phyloP scores from a whole-genome alignment of 345 rosid species.

The Trapa bicornis region DNA sequence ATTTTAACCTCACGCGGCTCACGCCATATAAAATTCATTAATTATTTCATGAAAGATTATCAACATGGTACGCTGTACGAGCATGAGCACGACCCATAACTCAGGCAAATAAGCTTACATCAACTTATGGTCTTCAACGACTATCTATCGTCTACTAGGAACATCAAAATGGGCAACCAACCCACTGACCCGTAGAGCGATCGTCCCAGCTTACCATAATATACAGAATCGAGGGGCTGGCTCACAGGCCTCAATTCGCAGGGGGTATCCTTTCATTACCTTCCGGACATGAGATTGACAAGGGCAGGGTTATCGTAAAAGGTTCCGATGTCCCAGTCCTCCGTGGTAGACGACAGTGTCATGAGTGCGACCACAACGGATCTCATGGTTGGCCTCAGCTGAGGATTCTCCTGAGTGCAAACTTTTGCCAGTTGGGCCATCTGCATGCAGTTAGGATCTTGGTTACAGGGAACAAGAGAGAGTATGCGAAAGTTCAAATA shows the following conservation, averaged over 20 bases:
- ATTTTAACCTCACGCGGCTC: too few species aligned
- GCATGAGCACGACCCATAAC: too few species aligned
- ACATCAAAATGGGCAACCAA: background rate
- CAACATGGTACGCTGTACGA: too few species aligned
- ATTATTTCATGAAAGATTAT: too few species aligned
- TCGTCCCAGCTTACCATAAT: too few species aligned
- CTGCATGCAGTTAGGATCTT: conserved; percentile 35
- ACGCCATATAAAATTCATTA: too few species aligned
- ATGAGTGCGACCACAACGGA: conserved; percentile 78
- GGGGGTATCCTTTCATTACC: conserved; percentile 18
- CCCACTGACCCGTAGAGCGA: background rate
- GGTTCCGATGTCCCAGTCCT: conserved; percentile 68
- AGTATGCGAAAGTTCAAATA: background rate
- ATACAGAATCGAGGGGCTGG: too few species aligned
- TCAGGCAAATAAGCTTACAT: background rate
- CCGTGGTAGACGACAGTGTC: conserved; percentile 70
- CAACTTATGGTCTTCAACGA: background rate
- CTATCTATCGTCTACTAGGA: background rate
- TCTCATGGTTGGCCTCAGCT: conserved; percentile 75
- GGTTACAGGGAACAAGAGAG: background rate
- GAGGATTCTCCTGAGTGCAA: conserved; percentile 77
- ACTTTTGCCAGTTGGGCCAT: conserved; percentile 84
- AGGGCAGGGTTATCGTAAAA: conserved; percentile 61
- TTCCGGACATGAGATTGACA: conserved; percentile 70
- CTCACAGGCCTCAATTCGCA: background rate